These are phyloP conservation scores for Rasamsonia emersonii DNA, from an alignment of 2,329 filamentous ascomycete species.

Conservation along the genomic window DNA sequence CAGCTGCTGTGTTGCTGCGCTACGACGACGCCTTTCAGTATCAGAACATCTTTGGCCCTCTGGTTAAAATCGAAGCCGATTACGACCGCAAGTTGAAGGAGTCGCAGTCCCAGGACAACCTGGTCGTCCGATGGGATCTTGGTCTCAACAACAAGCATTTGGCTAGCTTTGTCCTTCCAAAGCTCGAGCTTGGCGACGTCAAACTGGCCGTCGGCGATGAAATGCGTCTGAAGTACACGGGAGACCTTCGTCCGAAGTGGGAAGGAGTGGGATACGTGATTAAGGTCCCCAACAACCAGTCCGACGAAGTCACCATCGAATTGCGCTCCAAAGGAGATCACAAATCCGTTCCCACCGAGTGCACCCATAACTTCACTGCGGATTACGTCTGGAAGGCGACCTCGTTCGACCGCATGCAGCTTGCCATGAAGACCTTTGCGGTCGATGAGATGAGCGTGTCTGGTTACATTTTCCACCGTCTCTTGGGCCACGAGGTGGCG, in stretches of 20 bases:
- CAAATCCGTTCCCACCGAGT: slow-evolving; percentile 90
- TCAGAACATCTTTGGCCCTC: slow-evolving; percentile 93
- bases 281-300: slow-evolving; percentile 99
- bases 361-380: slow-evolving; percentile 94
- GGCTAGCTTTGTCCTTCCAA: slow-evolving; percentile 89
- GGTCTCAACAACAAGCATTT: slow-evolving; percentile 96
- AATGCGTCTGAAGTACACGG: slow-evolving; percentile 95
- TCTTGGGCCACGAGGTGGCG: slow-evolving; percentile 90
- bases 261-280: slow-evolving; percentile 98
- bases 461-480: slow-evolving; percentile 95
- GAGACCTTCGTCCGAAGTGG: slow-evolving; percentile 85
- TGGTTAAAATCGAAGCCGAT: slow-evolving; percentile 98
- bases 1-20: slow-evolving; percentile 79
- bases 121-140: slow-evolving; percentile 88
- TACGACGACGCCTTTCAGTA: slow-evolving; percentile 99
- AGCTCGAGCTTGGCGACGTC: slow-evolving; percentile 94
- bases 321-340: slow-evolving; percentile 90
- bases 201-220: slow-evolving; percentile 97
- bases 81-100: slow-evolving; percentile 99
- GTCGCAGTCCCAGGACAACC: slow-evolving; percentile 91
- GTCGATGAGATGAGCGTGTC: slow-evolving; percentile 98
- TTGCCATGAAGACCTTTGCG: slow-evolving; percentile 98
- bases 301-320: slow-evolving; percentile 93
- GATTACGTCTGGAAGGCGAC: slow-evolving; percentile 99
- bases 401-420: slow-evolving; percentile 97